These are phyloP conservation scores for Ophiosphaerella narmari DNA, from an alignment of 2,329 filamentous ascomycete genomes.

Conservation along the genomic window DNA sequence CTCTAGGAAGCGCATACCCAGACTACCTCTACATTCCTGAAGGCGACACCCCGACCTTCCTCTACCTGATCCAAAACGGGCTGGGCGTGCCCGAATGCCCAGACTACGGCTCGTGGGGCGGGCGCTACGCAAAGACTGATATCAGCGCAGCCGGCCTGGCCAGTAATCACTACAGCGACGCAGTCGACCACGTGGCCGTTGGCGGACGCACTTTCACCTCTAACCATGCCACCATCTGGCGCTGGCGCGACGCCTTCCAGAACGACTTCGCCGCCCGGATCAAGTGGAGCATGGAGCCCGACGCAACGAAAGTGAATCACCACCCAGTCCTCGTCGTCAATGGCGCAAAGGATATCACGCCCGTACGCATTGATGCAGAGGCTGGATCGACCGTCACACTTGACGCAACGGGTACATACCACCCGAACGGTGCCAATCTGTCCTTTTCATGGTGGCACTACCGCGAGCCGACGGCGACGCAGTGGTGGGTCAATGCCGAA, in stretches of 20 bases:
- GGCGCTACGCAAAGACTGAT: slow-evolving; percentile 48
- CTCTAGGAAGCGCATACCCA: slow-evolving; percentile 48
- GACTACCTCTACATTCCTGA: slow-evolving; percentile 59
- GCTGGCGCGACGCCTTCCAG: slow-evolving; percentile 59
- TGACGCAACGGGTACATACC: slow-evolving; percentile 54
- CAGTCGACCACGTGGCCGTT: slow-evolving; percentile 43
- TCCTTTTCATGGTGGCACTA: slow-evolving; percentile 60
- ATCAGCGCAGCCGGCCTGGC: slow-evolving; percentile 40
- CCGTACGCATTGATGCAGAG: slow-evolving; percentile 49
- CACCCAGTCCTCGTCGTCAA: slow-evolving; percentile 55
- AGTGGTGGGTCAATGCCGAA: slow-evolving; percentile 50
- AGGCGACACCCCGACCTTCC: slow-evolving; percentile 58
- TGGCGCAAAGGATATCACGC: slow-evolving; percentile 43
- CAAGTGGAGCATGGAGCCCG: slow-evolving; percentile 51
- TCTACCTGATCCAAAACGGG: slow-evolving; percentile 57
- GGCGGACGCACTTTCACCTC: slow-evolving; percentile 43
- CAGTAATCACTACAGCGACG: slow-evolving; percentile 47
- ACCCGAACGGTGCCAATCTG: slow-evolving; percentile 52
- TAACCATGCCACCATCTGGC: slow-evolving; percentile 58
- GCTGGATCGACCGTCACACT: slow-evolving; percentile 49
- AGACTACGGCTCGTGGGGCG: slow-evolving; percentile 57
- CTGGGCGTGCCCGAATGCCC: slow-evolving; percentile 54
- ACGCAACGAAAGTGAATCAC: slow-evolving; percentile 50
- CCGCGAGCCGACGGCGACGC: slow-evolving; percentile 48
- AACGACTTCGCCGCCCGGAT: slow-evolving; percentile 57